These are phyloP conservation scores for Macrotyloma uniflorum DNA, from an alignment of 306 rosid genomes.

Conservation along the genomic window DNA sequence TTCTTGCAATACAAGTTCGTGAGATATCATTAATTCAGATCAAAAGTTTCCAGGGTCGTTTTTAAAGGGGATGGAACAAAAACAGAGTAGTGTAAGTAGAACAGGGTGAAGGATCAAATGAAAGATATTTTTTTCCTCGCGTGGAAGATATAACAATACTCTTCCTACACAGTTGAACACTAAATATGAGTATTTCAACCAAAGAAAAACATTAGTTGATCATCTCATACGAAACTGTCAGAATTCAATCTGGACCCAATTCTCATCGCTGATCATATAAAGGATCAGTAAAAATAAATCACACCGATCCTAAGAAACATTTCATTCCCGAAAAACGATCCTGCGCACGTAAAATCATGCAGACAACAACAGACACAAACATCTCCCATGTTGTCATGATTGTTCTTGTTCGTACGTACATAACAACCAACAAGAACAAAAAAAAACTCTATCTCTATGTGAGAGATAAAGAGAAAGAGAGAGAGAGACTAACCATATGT, in stretches of 20 bases:
- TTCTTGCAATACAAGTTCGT: neutral
- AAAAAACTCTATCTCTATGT: neutral
- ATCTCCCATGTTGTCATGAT: neutral
- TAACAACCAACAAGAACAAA: neutral
- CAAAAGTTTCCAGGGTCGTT: neutral
- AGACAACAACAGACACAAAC: neutral
- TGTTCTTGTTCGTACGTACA: neutral
- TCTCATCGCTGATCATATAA: neutral
- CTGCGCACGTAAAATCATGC: neutral
- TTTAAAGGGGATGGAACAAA: neutral
- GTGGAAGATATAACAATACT: neutral
- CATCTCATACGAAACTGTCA: neutral
- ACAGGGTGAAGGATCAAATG: neutral
- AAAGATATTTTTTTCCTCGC: neutral
- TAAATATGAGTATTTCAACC: neutral
- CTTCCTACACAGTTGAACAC: neutral
- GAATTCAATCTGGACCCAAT: neutral
- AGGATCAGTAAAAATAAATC: neutral
- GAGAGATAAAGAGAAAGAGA: too few relatives aligned
- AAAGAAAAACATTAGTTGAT: neutral
- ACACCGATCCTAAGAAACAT: neutral
- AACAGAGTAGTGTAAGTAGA: neutral
- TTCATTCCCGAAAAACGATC: neutral
- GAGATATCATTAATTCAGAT: neutral
- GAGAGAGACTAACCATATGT: constrained; percentile 56